Conservation (phyloP, 2,329 filamentous ascomycete genomes). For the Nigrospora osmanthi region DNA sequence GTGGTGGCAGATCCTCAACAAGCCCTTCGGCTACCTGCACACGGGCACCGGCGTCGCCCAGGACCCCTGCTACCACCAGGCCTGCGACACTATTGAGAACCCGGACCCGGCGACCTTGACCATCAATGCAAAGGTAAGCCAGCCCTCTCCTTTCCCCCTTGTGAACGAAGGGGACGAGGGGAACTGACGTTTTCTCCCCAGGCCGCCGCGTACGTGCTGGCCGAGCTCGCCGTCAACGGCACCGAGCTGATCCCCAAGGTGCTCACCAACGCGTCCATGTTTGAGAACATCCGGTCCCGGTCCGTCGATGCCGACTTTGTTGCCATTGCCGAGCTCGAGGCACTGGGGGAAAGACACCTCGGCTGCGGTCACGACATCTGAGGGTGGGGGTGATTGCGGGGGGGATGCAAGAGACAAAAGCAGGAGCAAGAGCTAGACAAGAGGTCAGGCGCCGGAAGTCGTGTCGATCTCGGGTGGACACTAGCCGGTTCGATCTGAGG, state of each 20-base stretch:
- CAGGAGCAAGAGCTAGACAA: too few relatives aligned
- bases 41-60: conserved; percentile 40
- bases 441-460: too few relatives aligned
- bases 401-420: too few relatives aligned
- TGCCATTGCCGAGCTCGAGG: conserved; percentile 23
- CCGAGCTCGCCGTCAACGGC: conserved; percentile 20
- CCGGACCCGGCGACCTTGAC: conserved; percentile 20
- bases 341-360: conserved; percentile 24
- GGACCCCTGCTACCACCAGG: conserved; percentile 27
- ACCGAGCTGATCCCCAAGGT: conserved; percentile 22
- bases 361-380: conserved; percentile 25
- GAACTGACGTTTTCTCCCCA: not conserved
- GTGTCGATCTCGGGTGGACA: too few relatives aligned
- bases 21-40: conserved; percentile 26
- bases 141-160: not conserved
- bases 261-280: conserved; percentile 13
- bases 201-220: conserved; percentile 23
- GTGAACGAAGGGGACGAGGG: not conserved
- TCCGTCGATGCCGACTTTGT: conserved; percentile 9
- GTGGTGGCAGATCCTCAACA: conserved; percentile 24
- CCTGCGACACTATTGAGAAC: conserved; percentile 24
- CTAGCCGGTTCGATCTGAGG: too few relatives aligned
- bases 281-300: conserved; percentile 6
- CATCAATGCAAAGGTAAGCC: conserved; percentile 19
- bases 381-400: not conserved